phyloP scores from a whole-genome alignment of 441 rosid species.

The Lepidium campestre region DNA sequence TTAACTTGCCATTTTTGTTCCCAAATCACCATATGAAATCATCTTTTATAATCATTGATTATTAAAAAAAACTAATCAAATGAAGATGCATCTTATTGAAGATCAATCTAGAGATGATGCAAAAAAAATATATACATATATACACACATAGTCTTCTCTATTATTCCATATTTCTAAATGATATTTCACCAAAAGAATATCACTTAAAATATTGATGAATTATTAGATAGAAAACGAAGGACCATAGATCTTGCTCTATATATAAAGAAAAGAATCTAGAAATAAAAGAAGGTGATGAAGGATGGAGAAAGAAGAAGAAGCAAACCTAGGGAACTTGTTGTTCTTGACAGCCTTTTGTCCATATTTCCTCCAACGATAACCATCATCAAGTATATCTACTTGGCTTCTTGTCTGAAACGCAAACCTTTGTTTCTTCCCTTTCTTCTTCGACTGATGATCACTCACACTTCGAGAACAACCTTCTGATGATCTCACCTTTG shows the following conservation, averaged over 20 bases:
- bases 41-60: not conserved
- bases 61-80: not conserved
- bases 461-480: conserved; percentile 13
- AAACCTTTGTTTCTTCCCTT: conserved; percentile 37
- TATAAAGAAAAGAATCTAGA: too few relatives aligned
- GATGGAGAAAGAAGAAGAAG: too few relatives aligned
- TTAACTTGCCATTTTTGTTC: not conserved
- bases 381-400: conserved; percentile 64
- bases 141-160: too few relatives aligned
- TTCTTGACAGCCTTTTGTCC: conserved; percentile 59
- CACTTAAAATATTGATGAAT: not conserved
- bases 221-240: not conserved
- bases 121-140: not conserved
- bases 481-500: conserved; percentile 7
- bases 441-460: conserved; percentile 32
- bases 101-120: not conserved
- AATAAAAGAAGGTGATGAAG: too few relatives aligned
- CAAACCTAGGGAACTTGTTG: conserved; percentile 52
- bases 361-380: conserved; percentile 59
- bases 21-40: not conserved
- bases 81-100: not conserved
- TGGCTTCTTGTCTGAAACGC: conserved; percentile 64
- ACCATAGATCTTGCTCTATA: not conserved
- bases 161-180: not conserved
- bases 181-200: not conserved